Conservation (phyloP, 371 early-diverging fungal species). For the Mucor plumbeus region DNA sequence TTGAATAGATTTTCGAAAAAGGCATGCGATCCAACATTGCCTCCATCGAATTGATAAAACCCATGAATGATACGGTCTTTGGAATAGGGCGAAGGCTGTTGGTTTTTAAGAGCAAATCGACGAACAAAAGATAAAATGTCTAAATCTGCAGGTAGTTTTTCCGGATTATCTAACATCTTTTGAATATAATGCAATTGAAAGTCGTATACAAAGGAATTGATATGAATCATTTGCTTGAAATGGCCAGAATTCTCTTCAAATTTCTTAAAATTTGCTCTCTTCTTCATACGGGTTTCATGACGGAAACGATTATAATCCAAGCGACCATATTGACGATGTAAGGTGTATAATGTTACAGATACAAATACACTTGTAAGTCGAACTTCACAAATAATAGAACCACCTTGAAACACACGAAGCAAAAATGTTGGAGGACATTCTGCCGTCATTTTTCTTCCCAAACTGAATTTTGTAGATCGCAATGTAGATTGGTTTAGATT, state of each 20-base stretch:
- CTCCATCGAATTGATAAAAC: slow-evolving; percentile 49
- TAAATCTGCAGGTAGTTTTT: slow-evolving; percentile 33
- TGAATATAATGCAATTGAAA: slow-evolving; percentile 77
- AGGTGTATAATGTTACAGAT: slow-evolving; percentile 74
- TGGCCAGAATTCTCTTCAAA: slow-evolving; percentile 69
- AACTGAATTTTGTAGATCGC: slow-evolving; percentile 30
- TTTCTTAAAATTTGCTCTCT: slow-evolving; percentile 48
- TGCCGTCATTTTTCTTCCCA: slow-evolving; percentile 32
- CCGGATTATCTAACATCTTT: slow-evolving; percentile 49
- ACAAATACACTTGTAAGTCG: slow-evolving; percentile 72
- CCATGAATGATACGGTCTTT: slow-evolving; percentile 65
- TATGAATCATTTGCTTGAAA: slow-evolving; percentile 74
- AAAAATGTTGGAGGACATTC: slow-evolving; percentile 67
- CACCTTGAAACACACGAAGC: slow-evolving; percentile 65
- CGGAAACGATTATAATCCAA: slow-evolving; percentile 40
- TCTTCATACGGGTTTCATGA: slow-evolving; percentile 31
- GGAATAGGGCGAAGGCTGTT: slow-evolving; percentile 66
- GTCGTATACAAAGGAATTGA: slow-evolving; percentile 86
- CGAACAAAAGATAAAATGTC: slow-evolving; percentile 65
- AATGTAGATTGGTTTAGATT: slow-evolving; percentile 15
- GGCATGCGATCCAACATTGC: slow-evolving; percentile 31
- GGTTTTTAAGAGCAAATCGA: slow-evolving; percentile 60
- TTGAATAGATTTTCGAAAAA: slow-evolving; percentile 75
- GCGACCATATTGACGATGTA: slow-evolving; percentile 66
- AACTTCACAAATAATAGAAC: slow-evolving; percentile 77